phyloP scores from a whole-genome alignment of 768 basidiomycete genomes.

The Termitomyces sp. region DNA sequence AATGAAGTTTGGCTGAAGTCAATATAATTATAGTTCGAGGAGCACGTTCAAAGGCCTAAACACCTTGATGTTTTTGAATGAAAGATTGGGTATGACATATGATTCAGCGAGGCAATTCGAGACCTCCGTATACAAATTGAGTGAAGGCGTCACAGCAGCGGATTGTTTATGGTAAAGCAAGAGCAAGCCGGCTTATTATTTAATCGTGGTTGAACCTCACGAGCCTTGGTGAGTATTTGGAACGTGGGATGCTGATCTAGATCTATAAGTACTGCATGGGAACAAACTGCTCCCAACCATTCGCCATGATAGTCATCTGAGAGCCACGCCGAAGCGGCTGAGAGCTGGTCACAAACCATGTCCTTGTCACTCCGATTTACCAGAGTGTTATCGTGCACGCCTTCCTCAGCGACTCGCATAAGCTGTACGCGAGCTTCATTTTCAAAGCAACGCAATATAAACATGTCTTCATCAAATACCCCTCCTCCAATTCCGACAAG shows the following conservation, averaged over 20 bases:
- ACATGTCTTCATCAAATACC: constrained; percentile 11
- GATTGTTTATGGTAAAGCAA: too few species aligned
- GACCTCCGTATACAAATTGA: too few species aligned
- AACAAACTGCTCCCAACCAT: not conserved
- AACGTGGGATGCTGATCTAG: not conserved
- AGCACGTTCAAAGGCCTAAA: not conserved
- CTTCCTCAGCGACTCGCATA: not conserved
- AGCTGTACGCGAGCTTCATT: constrained; percentile 8
- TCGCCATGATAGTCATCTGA: constrained; percentile 3
- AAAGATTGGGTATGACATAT: not conserved
- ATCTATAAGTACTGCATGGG: not conserved
- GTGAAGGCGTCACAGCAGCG: too few species aligned
- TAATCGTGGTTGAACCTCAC: too few species aligned
- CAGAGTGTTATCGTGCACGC: constrained; percentile 4
- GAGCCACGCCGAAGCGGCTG: not conserved
- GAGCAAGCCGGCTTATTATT: too few species aligned
- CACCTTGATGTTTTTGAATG: not conserved
- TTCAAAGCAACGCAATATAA: constrained; percentile 2
- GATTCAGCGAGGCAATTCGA: not conserved
- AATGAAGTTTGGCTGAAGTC: not conserved
- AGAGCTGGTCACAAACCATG: constrained; percentile 8
- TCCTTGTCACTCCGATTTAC: constrained; percentile 6
- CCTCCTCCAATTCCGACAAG: not conserved
- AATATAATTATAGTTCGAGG: not conserved
- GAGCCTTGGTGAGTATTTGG: not conserved